Evolutionary conservation across 2,329 filamentous ascomycete genomes (phyloP).

Genomic region (Leptographium radiaticola): DNA sequence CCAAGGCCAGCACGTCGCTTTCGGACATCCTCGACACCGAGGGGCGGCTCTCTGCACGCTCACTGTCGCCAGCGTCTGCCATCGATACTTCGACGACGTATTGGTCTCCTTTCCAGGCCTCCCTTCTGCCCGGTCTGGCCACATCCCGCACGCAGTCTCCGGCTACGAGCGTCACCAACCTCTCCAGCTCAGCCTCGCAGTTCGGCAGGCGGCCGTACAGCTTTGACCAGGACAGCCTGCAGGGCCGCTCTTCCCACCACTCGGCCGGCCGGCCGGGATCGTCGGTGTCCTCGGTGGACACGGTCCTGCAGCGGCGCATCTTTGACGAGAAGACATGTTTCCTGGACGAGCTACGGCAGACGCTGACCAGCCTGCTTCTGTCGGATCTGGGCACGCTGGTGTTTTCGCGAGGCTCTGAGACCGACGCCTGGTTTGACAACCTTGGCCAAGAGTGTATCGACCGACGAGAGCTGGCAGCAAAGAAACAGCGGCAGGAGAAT

Average conservation of each 20-base stretch:
- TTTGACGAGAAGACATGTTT: conserved; percentile 66
- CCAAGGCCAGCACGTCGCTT: conserved; percentile 41
- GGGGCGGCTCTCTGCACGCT: conserved; percentile 53
- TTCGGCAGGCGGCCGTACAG: conserved; percentile 23
- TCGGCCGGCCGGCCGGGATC: conserved; percentile 38
- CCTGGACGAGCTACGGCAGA: conserved; percentile 62
- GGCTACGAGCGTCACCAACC: conserved; percentile 45
- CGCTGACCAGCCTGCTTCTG: conserved; percentile 68
- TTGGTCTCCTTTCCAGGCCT: conserved; percentile 75
- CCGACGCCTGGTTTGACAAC: conserved; percentile 72
- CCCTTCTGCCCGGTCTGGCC: conserved; percentile 49
- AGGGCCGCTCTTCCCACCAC: conserved; percentile 13
- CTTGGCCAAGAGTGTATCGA: conserved; percentile 54
- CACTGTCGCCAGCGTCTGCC: conserved; percentile 53
- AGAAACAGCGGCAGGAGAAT: conserved; percentile 16
- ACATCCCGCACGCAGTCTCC: conserved; percentile 47
- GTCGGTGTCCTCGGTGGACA: conserved; percentile 54
- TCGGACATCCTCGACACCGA: conserved; percentile 57
- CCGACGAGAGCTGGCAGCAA: conserved; percentile 41
- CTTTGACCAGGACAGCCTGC: conserved; percentile 20
- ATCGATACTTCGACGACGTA: conserved; percentile 70
- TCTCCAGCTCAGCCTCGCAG: conserved; percentile 37
- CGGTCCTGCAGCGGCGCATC: conserved; percentile 46
- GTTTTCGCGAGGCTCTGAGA: conserved; percentile 83
- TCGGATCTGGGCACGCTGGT: conserved; percentile 83